Evolutionary conservation across 2,329 filamentous ascomycete species (phyloP), one percentile per base, ranked within the genome.

Genomic region (Fusarium subglutinans): DNA sequence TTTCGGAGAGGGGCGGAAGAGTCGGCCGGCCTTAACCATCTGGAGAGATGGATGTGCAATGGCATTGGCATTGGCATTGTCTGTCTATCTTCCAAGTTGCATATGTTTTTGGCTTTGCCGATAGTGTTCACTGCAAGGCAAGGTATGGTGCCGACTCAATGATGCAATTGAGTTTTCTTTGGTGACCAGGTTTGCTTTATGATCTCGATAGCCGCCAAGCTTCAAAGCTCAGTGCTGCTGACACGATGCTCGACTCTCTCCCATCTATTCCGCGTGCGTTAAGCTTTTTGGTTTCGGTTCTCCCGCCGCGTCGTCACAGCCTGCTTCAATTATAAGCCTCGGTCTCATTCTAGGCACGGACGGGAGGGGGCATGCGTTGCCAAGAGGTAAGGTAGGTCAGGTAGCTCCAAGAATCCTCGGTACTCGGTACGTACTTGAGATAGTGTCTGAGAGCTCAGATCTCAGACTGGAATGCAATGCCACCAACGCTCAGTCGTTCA

Each of bases 361-460:
- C 28, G 26, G 26, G 26, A 51, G 45, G 26, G 43, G 45, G 40
- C 51, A 48, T 50, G 30, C 30, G 37, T 35, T 44, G 55, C 53
- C 65, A 51, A 69, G 22, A 28, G 45, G 26, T 17, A 41, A 28
- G 45, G 26, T 17, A 41, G 30, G 20, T 18, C 38, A 45, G 30
- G 20, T 18, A 43, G 45, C n/a, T n/a, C n/a, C 17, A 26, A 37
- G 30, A 55, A 40, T 69, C 38, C 50, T 70, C 47, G 51, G 67
- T 70, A 59, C 53, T 59, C 53, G 67, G 66, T 58, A 59, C 53
- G 30, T 68, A 47, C 26, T 50, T 45, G 28, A 43, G 50, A 50
- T 57, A 28, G 35, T 69, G 44, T 60, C 63, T 69, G 24, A 55
- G 59, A 68, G 70, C 55, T 54, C 44, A 71, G 62, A 69, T 66